phyloP scores from a whole-genome alignment of 2,329 filamentous ascomycete genomes.

The Diaporthe australafricana region DNA sequence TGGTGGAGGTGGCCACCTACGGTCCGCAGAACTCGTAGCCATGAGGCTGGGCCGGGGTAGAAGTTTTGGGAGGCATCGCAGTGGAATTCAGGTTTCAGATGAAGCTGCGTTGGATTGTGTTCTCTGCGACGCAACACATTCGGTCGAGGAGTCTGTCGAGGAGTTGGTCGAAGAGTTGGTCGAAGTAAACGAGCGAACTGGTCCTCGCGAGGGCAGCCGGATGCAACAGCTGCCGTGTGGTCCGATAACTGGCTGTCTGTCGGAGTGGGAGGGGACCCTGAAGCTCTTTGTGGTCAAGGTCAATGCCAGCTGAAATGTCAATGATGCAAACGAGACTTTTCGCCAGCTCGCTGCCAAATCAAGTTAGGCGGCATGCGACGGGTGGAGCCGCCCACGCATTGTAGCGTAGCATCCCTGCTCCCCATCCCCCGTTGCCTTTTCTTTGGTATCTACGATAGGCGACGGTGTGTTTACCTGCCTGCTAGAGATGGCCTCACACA shows the following conservation, averaged over 20 bases:
- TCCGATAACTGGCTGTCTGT: neutral
- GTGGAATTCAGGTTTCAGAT: neutral
- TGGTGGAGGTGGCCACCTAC: conserved; percentile 48
- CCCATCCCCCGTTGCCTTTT: neutral
- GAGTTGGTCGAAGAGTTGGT: neutral
- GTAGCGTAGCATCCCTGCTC: neutral
- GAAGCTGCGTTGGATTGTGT: neutral
- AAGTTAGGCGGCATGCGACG: neutral
- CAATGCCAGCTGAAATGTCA: neutral
- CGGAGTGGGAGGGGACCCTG: conserved; percentile 3
- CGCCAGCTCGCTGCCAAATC: conserved; percentile 24
- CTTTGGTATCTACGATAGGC: neutral
- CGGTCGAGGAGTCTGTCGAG: neutral
- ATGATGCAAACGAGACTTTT: conserved; percentile 29
- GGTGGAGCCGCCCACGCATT: conserved; percentile 9
- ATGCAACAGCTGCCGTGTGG: conserved; percentile 17
- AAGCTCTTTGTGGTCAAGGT: conserved; percentile 20
- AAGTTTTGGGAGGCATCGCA: conserved; percentile 29
- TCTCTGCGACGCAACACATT: neutral
- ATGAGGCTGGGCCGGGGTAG: conserved; percentile 45
- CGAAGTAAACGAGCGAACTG: neutral
- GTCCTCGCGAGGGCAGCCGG: neutral
- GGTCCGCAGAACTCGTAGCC: conserved; percentile 66
- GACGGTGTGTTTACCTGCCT: no score
- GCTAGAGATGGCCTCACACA: neutral